Conservation (phyloP, 1,284 basidiomycete species). For the Taiwanofungus camphoratus region DNA sequence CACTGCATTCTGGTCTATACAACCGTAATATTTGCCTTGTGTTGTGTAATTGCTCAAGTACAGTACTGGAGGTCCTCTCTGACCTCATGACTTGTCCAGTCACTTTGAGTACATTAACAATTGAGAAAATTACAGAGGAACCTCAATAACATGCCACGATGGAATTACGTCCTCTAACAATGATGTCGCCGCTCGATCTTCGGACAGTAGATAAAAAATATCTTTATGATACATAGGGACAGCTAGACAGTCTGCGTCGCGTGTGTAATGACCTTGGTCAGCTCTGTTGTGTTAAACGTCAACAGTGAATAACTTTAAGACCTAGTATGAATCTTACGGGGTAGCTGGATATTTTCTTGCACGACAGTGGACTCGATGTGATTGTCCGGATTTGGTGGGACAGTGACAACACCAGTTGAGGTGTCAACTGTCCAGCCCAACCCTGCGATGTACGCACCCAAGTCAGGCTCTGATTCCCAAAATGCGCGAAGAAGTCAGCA, state of each 20-base stretch:
- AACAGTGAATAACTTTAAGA: slow-evolving; percentile 9
- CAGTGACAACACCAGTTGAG: slow-evolving; percentile 51
- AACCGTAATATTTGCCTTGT: too few relatives aligned
- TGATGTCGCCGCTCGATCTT: too few relatives aligned
- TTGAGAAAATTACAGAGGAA: too few relatives aligned
- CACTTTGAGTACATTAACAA: too few relatives aligned
- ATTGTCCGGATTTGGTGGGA: slow-evolving; percentile 91
- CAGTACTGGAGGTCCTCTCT: too few relatives aligned
- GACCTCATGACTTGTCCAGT: too few relatives aligned
- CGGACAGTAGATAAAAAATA: neutral
- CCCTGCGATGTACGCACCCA: slow-evolving; percentile 61
- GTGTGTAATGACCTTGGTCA: slow-evolving; percentile 80
- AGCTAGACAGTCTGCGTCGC: slow-evolving; percentile 40
- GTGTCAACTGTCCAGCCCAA: slow-evolving; percentile 74
- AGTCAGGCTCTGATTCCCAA: slow-evolving; percentile 48
- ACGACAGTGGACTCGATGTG: slow-evolving; percentile 93
- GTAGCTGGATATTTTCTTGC: slow-evolving; percentile 84
- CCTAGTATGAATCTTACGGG: slow-evolving; percentile 54
- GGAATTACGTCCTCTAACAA: neutral
- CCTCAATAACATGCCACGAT: too few relatives aligned
- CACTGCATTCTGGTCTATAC: slow-evolving; percentile 56
- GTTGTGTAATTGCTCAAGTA: too few relatives aligned
- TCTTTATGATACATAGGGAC: slow-evolving; percentile 4
- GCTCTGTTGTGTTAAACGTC: slow-evolving; percentile 43
- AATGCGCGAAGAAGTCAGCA: slow-evolving; percentile 2